A percentile compares a stretch with the other conserved stretches of the same genome.
Evolutionary conservation across 1,284 basidiomycete genomes (phyloP).

Genomic region (Apiotrichum mycotoxinovorans): DNA sequence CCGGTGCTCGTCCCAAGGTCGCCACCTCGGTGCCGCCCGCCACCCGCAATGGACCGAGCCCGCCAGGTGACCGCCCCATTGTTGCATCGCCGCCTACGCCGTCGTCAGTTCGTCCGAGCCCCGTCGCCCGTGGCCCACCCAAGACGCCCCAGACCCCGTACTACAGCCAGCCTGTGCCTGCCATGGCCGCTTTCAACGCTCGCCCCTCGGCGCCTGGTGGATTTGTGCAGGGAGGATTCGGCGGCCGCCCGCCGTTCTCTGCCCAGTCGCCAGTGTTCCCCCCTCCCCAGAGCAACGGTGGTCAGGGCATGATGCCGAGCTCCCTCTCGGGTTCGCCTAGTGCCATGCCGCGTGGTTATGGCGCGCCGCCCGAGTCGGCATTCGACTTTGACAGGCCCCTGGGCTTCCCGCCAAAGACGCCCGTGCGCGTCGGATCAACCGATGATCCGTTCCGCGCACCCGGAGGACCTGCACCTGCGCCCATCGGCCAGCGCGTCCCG

Average conservation of each 20-base stretch:
- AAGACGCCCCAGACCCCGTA: constrained; percentile 36
- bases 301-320: constrained; percentile 13
- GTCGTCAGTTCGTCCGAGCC: constrained; percentile 49
- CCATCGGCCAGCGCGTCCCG: constrained; percentile 31
- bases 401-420: constrained; percentile 34
- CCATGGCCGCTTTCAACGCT: constrained; percentile 10
- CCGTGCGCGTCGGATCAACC: constrained; percentile 12
- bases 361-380: neutral
- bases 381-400: constrained; percentile 26
- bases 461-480: constrained; percentile 21
- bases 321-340: constrained; percentile 28
- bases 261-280: constrained; percentile 34
- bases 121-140: constrained; percentile 21
- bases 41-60: constrained; percentile 28
- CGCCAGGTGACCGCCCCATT: constrained; percentile 51
- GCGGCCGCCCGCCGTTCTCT: constrained; percentile 13
- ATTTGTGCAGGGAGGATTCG: constrained; percentile 1
- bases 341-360: constrained; percentile 14
- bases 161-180: constrained; percentile 14
- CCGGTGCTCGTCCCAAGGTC: constrained; percentile 3
- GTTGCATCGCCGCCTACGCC: constrained; percentile 89
- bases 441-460: constrained; percentile 36
- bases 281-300: constrained; percentile 21
- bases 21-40: neutral
- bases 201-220: neutral